A percentile compares a stretch with the other conserved stretches of the same genome.
Evolutionary conservation across 257 asterid genomes (phyloP).

Genomic region (Plectranthus barbatus): DNA sequence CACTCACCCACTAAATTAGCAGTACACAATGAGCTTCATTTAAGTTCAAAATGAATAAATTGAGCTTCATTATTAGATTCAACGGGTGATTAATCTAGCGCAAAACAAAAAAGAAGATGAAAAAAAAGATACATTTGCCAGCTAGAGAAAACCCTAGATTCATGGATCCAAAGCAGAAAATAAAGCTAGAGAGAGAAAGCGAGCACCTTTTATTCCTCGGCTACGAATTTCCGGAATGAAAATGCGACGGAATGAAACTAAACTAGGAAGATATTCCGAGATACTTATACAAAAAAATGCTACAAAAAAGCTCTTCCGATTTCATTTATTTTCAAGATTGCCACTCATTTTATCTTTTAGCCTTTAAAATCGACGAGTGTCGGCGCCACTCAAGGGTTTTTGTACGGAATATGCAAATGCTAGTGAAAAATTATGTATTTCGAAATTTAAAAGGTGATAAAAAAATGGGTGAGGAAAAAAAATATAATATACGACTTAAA

Average conservation of each 20-base stretch:
- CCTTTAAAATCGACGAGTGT: not conserved
- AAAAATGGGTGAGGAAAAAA: too few species aligned
- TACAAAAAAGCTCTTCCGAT: slow-evolving; percentile 14
- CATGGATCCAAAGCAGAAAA: slow-evolving; percentile 32
- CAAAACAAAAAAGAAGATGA: too few species aligned
- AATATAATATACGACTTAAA: too few species aligned
- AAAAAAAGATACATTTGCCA: too few species aligned
- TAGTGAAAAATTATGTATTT: too few species aligned
- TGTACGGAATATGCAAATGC: too few species aligned
- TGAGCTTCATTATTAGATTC: too few species aligned
- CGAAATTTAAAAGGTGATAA: too few species aligned
- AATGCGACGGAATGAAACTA: slow-evolving; percentile 28
- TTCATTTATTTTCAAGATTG: slow-evolving; percentile 23
- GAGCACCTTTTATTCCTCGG: slow-evolving; percentile 35
- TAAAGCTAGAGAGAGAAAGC: slow-evolving; percentile 23
- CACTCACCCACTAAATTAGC: too few species aligned
- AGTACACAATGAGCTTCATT: too few species aligned
- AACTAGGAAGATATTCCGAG: slow-evolving; percentile 16
- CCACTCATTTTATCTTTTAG: slow-evolving; percentile 1
- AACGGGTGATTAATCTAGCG: too few species aligned
- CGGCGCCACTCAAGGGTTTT: not conserved
- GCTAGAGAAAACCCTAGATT: slow-evolving; percentile 44
- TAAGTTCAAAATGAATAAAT: too few species aligned
- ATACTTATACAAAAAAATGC: not conserved
- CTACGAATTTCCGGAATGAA: slow-evolving; percentile 26